phyloP scores from a whole-genome alignment of 1,284 basidiomycete genomes.

The Xanthoconium separans region DNA sequence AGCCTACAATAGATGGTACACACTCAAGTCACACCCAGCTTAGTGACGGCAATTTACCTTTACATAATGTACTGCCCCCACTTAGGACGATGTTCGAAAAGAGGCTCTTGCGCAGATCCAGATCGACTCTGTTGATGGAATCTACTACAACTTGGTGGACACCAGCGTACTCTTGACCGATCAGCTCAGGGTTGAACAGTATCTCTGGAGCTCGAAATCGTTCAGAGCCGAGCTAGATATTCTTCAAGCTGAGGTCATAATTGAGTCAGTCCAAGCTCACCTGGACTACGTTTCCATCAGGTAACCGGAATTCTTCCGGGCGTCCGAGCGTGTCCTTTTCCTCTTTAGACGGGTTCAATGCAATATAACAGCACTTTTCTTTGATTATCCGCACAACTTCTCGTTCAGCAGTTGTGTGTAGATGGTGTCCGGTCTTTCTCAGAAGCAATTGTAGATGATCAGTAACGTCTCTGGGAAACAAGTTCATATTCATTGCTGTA shows the following conservation, averaged over 20 bases:
- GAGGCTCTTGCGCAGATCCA: slow-evolving; percentile 92
- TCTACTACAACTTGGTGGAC: slow-evolving; percentile 95
- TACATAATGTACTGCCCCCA: slow-evolving; percentile 93
- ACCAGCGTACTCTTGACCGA: slow-evolving; percentile 95
- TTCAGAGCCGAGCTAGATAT: slow-evolving; percentile 82
- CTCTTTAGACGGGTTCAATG: slow-evolving; percentile 88
- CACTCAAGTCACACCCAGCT: slow-evolving; percentile 6
- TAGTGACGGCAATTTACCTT: slow-evolving; percentile 52
- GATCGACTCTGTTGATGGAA: slow-evolving; percentile 81
- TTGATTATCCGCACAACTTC: slow-evolving; percentile 98
- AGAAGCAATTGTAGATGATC: slow-evolving; percentile 94
- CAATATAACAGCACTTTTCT: slow-evolving; percentile 97
- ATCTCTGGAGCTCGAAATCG: slow-evolving; percentile 98
- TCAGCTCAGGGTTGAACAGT: slow-evolving; percentile 95
- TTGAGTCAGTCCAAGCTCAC: slow-evolving; percentile 43
- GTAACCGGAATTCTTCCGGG: slow-evolving; percentile 89
- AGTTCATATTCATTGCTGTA: slow-evolving; percentile 14
- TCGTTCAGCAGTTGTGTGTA: slow-evolving; percentile 96
- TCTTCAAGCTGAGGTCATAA: slow-evolving; percentile 5
- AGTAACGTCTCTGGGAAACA: slow-evolving; percentile 79
- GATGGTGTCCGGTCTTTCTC: slow-evolving; percentile 91
- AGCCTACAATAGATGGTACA: slow-evolving; percentile 54
- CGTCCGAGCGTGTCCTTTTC: slow-evolving; percentile 85
- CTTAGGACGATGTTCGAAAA: slow-evolving; percentile 97
- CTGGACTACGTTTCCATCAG: slow-evolving; percentile 93